These are phyloP conservation scores for Penicillium malachiteum DNA, from an alignment of 495 filamentous ascomycete species.

Conservation along the genomic window DNA sequence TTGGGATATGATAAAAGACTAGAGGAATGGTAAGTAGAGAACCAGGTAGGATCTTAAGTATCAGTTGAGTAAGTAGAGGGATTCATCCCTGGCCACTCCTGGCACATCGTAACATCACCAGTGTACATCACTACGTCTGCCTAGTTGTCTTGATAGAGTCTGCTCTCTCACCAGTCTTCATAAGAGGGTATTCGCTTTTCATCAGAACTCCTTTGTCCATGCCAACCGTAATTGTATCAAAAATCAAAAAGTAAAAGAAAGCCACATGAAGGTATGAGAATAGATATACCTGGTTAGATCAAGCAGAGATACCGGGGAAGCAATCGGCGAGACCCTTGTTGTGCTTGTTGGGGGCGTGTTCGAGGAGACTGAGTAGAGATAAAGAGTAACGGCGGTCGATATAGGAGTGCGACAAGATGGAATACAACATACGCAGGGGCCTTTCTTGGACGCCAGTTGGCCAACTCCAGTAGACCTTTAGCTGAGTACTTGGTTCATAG, in stretches of 20 bases:
- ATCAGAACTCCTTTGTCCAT: slow-evolving; percentile 15
- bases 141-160: too few species aligned
- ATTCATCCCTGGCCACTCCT: background rate
- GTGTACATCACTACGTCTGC: too few species aligned
- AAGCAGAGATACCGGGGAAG: slow-evolving; percentile 19
- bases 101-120: too few species aligned
- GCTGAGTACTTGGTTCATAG: too few species aligned
- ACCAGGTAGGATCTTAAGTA: background rate
- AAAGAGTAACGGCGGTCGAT: slow-evolving; percentile 6
- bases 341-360: slow-evolving; percentile 32
- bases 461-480: too few species aligned
- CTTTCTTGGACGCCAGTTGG: too few species aligned
- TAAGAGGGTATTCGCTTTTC: background rate
- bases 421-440: slow-evolving; percentile 26
- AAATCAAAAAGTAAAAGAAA: too few species aligned
- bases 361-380: slow-evolving; percentile 21
- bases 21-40: background rate
- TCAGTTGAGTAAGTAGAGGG: slow-evolving; percentile 1
- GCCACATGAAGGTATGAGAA: too few species aligned
- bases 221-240: slow-evolving; percentile 10
- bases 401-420: background rate
- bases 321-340: slow-evolving; percentile 27
- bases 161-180: background rate
- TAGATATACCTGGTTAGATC: too few species aligned
- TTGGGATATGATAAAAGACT: too few species aligned